These are phyloP conservation scores for Heteromeles arbutifolia DNA, from an alignment of 306 rosid genomes.

Conservation along the genomic window DNA sequence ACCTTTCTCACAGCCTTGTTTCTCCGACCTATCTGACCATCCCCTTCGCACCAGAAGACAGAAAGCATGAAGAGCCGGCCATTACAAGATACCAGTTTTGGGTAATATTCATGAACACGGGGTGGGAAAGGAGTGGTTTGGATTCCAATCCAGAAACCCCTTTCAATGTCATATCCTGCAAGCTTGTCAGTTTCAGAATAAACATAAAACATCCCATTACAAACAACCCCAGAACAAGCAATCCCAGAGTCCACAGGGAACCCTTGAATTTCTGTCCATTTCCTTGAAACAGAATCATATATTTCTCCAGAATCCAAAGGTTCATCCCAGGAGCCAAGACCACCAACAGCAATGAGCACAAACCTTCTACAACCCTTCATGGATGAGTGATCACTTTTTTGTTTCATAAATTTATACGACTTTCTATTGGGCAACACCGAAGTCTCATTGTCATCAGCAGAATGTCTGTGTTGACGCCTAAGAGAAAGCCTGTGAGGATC, in stretches of 20 bases:
- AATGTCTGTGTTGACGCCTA: constrained; percentile 65
- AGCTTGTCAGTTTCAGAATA: constrained; percentile 90
- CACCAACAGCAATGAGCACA: constrained; percentile 83
- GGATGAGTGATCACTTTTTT: constrained; percentile 58
- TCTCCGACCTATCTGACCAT: constrained; percentile 84
- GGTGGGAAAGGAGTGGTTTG: constrained; percentile 74
- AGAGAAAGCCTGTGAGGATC: constrained; percentile 95
- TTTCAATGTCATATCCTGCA: constrained; percentile 80
- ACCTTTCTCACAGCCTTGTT: constrained; percentile 94
- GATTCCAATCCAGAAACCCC: constrained; percentile 70
- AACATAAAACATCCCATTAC: constrained; percentile 79
- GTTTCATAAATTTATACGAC: constrained; percentile 63
- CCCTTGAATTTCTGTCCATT: constrained; percentile 87
- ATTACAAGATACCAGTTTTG: constrained; percentile 69
- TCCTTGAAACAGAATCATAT: constrained; percentile 72
- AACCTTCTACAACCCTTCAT: constrained; percentile 56
- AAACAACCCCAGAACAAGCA: constrained; percentile 79
- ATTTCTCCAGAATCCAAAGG: constrained; percentile 93
- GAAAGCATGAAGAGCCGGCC: constrained; percentile 78
- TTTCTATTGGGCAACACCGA: constrained; percentile 48
- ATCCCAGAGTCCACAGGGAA: constrained; percentile 72
- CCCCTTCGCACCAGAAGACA: constrained; percentile 99
- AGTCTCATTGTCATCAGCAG: constrained; percentile 52
- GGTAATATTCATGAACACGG: constrained; percentile 76
- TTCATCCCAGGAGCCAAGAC: constrained; percentile 95